A percentile compares a stretch with the other conserved stretches of the same genome.
phyloP scores from a whole-genome alignment of 2,329 filamentous ascomycete genomes.

The Tolypocladium ovalisporum region DNA sequence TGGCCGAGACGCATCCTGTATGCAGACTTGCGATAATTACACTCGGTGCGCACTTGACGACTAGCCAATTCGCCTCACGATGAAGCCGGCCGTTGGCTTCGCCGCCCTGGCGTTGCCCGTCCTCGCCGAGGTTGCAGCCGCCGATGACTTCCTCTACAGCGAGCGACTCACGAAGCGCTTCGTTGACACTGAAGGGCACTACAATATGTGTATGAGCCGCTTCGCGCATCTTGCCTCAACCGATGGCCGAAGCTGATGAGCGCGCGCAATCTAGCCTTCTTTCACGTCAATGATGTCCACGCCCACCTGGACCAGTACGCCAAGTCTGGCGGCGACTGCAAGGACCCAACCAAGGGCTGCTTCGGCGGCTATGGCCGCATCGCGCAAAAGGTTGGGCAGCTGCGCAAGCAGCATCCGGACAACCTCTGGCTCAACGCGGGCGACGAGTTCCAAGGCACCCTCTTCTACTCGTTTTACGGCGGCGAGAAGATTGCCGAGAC shows the following conservation, averaged over 20 bases:
- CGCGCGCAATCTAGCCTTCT: constrained; percentile 34
- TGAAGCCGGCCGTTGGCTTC: neutral
- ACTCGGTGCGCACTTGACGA: neutral
- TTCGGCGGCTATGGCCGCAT: constrained; percentile 55
- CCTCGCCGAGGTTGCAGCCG: neutral
- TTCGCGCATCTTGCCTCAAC: neutral
- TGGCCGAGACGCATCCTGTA: neutral
- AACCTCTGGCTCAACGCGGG: constrained; percentile 54
- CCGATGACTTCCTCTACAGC: neutral
- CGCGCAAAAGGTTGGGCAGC: constrained; percentile 46
- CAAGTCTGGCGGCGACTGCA: constrained; percentile 51
- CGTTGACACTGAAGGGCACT: neutral
- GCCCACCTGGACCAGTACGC: constrained; percentile 55
- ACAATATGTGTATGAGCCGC: neutral
- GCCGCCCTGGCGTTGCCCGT: neutral
- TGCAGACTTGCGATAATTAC: neutral
- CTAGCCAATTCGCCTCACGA: neutral
- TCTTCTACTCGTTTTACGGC: constrained; percentile 57
- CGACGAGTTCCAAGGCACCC: constrained; percentile 60
- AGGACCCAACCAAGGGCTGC: constrained; percentile 42
- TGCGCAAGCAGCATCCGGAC: constrained; percentile 45
- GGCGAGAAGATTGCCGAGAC: constrained; percentile 59
- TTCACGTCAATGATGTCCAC: constrained; percentile 61
- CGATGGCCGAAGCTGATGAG: neutral
- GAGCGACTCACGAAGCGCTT: neutral